Base-by-base conservation (phyloP, 2,329 filamentous ascomycete species). In the Ophiognomonia clavigignenti-juglandacearum region DNA sequence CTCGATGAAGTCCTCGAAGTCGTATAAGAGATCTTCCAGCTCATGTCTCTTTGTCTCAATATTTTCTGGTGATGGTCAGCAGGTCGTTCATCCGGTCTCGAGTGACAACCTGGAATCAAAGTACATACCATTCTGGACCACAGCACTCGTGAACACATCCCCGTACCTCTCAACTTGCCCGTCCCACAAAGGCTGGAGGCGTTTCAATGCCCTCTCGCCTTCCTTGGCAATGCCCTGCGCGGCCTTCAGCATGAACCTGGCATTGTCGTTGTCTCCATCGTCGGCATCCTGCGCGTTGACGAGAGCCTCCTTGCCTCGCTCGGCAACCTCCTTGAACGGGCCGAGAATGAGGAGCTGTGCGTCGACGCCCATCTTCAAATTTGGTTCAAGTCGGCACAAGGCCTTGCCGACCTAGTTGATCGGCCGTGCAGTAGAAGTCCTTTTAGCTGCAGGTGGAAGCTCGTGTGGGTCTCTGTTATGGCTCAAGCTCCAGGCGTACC, bases 1-100 rank as follows among this genome's bases (percentile, higher is more conserved):
- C 22, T 68, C 62, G 23, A 64, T 63, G 46, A 63, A 70, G 56
- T 72, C 69, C 34, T 72, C 69, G 36, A 72, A 64, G 48, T 71
- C 68, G 53, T 70, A 72, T 6, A 72, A 60, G 3, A 70, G 56
- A 43, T 69, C 65, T 39, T 50, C 46, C 26, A 50, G 20, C 47
- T 26, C 39, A 19, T 42, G 40, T 34, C 50, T 29, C 19, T 32
- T 46, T 24, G 49, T 39, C 18, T 50, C 47, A 9, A 52, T 39
- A 3, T 39, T 37, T 20, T 44, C 41, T 43, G 38, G 6, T 13
- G 19, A 13, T 16, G 16, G 39, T 43, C 20, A 50, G 50, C 11
- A 16, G 22, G n/a, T n/a, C n/a, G n/a, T n/a, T 34, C 29, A 20
- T 14, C 16, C n/a, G n/a, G n/a, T n/a, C n/a, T n/a, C n/a, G n/a